Conservation (phyloP, 768 basidiomycete genomes). For the Hortiboletus campestris region DNA sequence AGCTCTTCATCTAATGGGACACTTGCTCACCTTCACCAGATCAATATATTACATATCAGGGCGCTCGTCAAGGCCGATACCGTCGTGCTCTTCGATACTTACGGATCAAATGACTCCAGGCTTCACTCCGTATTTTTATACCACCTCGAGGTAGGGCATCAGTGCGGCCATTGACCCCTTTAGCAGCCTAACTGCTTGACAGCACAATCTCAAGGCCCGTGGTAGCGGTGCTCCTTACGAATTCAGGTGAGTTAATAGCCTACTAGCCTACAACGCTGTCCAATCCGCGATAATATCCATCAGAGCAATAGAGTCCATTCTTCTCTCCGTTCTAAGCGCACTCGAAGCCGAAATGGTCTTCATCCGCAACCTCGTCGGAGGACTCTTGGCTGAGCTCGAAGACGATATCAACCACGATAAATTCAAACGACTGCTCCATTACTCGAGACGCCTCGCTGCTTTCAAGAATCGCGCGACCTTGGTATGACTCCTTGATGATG, state of each 20-base stretch:
- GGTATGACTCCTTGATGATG: slow-evolving; percentile 38
- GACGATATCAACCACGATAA: slow-evolving; percentile 95
- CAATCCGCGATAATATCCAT: slow-evolving; percentile 16
- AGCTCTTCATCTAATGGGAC: not conserved
- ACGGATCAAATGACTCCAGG: slow-evolving; percentile 81
- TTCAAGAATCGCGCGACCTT: slow-evolving; percentile 91
- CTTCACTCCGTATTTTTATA: slow-evolving; percentile 87
- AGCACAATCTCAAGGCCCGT: slow-evolving; percentile 85
- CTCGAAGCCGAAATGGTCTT: slow-evolving; percentile 97
- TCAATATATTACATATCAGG: slow-evolving; percentile 93
- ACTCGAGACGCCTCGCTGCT: slow-evolving; percentile 81
- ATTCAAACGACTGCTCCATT: slow-evolving; percentile 88
- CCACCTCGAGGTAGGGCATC: slow-evolving; percentile 67
- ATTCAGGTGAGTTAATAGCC: slow-evolving; percentile 58
- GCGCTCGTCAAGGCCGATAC: slow-evolving; percentile 92
- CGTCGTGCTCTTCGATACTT: slow-evolving; percentile 90
- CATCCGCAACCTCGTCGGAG: slow-evolving; percentile 86
- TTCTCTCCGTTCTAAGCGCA: slow-evolving; percentile 88
- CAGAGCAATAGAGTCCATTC: slow-evolving; percentile 90
- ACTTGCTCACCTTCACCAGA: slow-evolving; percentile 39
- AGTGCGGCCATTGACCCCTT: slow-evolving; percentile 10
- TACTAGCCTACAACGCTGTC: slow-evolving; percentile 12
- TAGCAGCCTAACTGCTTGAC: slow-evolving; percentile 13
- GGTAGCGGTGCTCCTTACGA: slow-evolving; percentile 76
- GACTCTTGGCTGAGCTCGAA: slow-evolving; percentile 88